Conservation (phyloP, 1,284 basidiomycete genomes). For the Naganishia cerealis region DNA sequence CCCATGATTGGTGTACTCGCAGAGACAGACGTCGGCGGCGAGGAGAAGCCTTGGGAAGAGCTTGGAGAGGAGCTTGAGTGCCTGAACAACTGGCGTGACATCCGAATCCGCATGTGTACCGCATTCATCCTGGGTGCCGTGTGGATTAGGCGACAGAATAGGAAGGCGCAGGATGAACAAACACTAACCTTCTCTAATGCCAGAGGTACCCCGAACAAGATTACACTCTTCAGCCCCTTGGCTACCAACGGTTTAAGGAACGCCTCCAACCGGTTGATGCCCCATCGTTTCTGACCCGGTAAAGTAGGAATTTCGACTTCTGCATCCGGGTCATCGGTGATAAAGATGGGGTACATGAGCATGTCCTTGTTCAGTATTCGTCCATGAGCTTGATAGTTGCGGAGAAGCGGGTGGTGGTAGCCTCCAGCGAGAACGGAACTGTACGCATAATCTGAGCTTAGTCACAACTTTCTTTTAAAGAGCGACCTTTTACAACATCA, state of each 20-base stretch:
- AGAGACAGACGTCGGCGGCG: slow-evolving; percentile 95
- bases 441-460: not conserved
- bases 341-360: slow-evolving; percentile 97
- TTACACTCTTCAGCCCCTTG: slow-evolving; percentile 88
- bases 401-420: slow-evolving; percentile 82
- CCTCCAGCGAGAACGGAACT: slow-evolving; percentile 86
- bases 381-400: slow-evolving; percentile 73
- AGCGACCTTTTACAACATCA: not conserved
- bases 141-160: not conserved
- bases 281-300: slow-evolving; percentile 89
- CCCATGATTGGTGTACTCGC: slow-evolving; percentile 97
- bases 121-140: slow-evolving; percentile 66
- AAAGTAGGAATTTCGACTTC: slow-evolving; percentile 72
- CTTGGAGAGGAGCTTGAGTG: slow-evolving; percentile 71
- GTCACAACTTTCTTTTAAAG: not conserved
- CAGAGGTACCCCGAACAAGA: slow-evolving; percentile 93
- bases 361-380: slow-evolving; percentile 78
- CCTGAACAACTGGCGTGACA: slow-evolving; percentile 86
- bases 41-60: slow-evolving; percentile 84
- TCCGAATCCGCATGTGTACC: slow-evolving; percentile 89
- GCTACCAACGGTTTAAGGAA: slow-evolving; percentile 84
- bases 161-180: not conserved
- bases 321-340: slow-evolving; percentile 86
- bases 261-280: slow-evolving; percentile 82
- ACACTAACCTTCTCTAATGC: slow-evolving; percentile 72